Percentiles rank a stretch among this genome's conserved stretches.
Conservation (phyloP, 352 stramenopile species). For the Phytophthora fragariae region DNA sequence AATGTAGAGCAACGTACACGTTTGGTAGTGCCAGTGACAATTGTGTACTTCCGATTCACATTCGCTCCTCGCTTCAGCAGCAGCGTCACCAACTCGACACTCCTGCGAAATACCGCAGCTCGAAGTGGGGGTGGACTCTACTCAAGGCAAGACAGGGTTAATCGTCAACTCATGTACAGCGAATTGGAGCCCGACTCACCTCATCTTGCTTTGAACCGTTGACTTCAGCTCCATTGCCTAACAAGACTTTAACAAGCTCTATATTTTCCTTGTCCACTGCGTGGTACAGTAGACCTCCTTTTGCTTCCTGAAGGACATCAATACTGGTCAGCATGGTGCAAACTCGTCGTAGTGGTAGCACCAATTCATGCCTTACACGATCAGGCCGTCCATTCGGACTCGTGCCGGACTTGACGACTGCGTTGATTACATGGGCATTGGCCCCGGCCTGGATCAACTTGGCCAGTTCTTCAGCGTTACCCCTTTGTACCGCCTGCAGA, state of each 20-base stretch:
- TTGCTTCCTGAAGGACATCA: slow-evolving; percentile 27
- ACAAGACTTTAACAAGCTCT: slow-evolving; percentile 40
- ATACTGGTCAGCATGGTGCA: background rate
- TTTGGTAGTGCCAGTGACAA: slow-evolving; percentile 21
- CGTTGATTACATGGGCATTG: slow-evolving; percentile 43
- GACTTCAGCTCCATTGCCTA: slow-evolving; percentile 40
- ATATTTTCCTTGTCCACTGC: slow-evolving; percentile 41
- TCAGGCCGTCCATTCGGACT: slow-evolving; percentile 37
- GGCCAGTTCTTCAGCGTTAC: slow-evolving; percentile 36
- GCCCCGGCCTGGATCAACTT: slow-evolving; percentile 39
- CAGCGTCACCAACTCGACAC: slow-evolving; percentile 31
- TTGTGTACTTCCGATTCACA: slow-evolving; percentile 33
- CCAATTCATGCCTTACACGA: slow-evolving; percentile 21
- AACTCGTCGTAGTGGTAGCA: background rate
- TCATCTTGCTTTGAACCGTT: slow-evolving; percentile 43
- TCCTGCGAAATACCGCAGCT: slow-evolving; percentile 35
- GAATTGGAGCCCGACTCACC: slow-evolving; percentile 1
- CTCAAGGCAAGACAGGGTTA: background rate
- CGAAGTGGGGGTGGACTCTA: slow-evolving; percentile 39
- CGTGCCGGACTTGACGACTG: slow-evolving; percentile 39
- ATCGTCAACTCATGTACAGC: background rate
- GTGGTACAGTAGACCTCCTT: slow-evolving; percentile 36
- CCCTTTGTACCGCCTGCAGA: slow-evolving; percentile 36
- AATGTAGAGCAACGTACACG: slow-evolving; percentile 17
- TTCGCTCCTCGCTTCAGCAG: slow-evolving; percentile 37